A percentile compares a stretch with the other conserved stretches of the same genome.
Evolutionary conservation across 2,329 filamentous ascomycete species (phyloP).

Genomic region (Sporothrix sp.): DNA sequence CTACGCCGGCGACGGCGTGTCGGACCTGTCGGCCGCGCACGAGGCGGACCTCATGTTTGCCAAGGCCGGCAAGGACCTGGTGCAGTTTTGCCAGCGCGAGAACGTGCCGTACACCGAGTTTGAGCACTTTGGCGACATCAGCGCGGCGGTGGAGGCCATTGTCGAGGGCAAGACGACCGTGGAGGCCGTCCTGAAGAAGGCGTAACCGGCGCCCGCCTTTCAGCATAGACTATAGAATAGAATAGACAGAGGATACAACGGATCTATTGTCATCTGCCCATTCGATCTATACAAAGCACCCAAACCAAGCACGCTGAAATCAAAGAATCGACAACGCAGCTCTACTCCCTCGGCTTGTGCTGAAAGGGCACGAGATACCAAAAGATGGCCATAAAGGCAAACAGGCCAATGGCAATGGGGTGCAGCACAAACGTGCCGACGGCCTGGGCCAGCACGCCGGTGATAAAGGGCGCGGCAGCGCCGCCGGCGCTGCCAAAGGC

Average conservation of each 20-base stretch:
- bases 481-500: slow-evolving; percentile 62
- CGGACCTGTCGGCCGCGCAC: slow-evolving; percentile 80
- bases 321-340: no score
- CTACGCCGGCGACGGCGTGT: slow-evolving; percentile 92
- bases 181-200: slow-evolving; percentile 10
- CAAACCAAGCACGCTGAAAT: no score
- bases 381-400: slow-evolving; percentile 53
- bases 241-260: no score
- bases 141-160: slow-evolving; percentile 16
- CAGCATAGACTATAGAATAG: no score
- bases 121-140: slow-evolving; percentile 38
- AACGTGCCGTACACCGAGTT: slow-evolving; percentile 51
- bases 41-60: slow-evolving; percentile 92
- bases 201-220: not conserved
- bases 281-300: no score
- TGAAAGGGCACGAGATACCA: slow-evolving; percentile 52
- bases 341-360: slow-evolving; percentile 49
- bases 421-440: slow-evolving; percentile 54
- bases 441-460: slow-evolving; percentile 52
- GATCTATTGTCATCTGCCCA: no score
- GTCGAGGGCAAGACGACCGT: slow-evolving; percentile 18
- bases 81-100: slow-evolving; percentile 19
- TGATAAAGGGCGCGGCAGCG: slow-evolving; percentile 56
- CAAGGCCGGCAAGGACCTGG: slow-evolving; percentile 61
- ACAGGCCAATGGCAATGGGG: slow-evolving; percentile 58